Conservation (phyloP, 2,329 filamentous ascomycete species). For the Lecanicillium sp. region DNA sequence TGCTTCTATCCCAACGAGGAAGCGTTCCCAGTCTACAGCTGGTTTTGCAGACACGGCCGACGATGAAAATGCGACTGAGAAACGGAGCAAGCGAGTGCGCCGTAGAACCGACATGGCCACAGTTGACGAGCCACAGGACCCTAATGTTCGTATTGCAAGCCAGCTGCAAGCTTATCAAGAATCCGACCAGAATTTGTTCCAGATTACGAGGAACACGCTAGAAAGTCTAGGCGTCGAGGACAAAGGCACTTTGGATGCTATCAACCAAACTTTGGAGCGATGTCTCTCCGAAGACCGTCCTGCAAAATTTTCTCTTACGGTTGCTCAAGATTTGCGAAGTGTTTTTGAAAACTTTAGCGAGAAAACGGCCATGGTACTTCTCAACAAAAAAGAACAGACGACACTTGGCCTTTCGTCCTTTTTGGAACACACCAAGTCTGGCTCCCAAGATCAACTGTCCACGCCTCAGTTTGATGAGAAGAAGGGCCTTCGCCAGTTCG, state of each 20-base stretch:
- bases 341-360: slow-evolving; percentile 44
- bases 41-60: slow-evolving; percentile 48
- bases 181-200: slow-evolving; percentile 47
- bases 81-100: slow-evolving; percentile 58
- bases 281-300: slow-evolving; percentile 43
- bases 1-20: slow-evolving; percentile 39
- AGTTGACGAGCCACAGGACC: slow-evolving; percentile 44
- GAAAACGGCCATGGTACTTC: slow-evolving; percentile 43
- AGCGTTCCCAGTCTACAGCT: slow-evolving; percentile 55
- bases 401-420: slow-evolving; percentile 52
- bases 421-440: slow-evolving; percentile 54
- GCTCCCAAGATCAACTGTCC: slow-evolving; percentile 40
- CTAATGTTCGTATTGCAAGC: slow-evolving; percentile 42
- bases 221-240: slow-evolving; percentile 49
- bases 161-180: slow-evolving; percentile 51
- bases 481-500: slow-evolving; percentile 45
- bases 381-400: slow-evolving; percentile 45
- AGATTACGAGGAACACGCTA: slow-evolving; percentile 46
- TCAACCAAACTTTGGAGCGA: slow-evolving; percentile 44
- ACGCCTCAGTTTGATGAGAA: slow-evolving; percentile 43
- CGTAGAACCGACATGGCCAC: slow-evolving; percentile 47
- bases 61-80: slow-evolving; percentile 50
- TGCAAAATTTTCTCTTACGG: slow-evolving; percentile 36
- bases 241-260: slow-evolving; percentile 32
- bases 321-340: slow-evolving; percentile 41